Percentiles rank a stretch among this genome's conserved stretches.
Evolutionary conservation across 768 basidiomycete genomes (phyloP).

Genomic region (Leccinum rimulosum): DNA sequence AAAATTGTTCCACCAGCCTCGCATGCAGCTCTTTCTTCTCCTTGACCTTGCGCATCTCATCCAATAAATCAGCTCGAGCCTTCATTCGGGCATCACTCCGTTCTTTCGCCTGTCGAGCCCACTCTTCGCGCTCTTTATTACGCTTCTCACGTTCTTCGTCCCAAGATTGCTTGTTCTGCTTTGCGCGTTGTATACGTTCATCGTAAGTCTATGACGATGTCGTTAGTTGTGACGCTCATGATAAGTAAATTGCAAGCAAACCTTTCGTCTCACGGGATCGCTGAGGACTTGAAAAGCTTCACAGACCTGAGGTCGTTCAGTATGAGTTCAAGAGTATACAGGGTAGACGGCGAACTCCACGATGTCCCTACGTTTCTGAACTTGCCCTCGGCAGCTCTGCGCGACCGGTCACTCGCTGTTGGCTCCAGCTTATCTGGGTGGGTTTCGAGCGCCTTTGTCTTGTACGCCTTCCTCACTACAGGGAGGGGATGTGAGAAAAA

Average conservation of each 20-base stretch:
- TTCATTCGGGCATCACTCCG: slow-evolving; percentile 51
- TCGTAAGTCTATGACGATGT: slow-evolving; percentile 44
- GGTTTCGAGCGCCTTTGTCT: slow-evolving; percentile 63
- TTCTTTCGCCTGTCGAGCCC: slow-evolving; percentile 50
- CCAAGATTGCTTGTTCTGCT: slow-evolving; percentile 26
- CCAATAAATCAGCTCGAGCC: slow-evolving; percentile 36
- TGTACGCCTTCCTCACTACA: slow-evolving; percentile 63
- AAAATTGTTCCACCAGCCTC: slow-evolving; percentile 49
- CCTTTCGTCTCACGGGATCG: slow-evolving; percentile 55
- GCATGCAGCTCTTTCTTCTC: slow-evolving; percentile 40
- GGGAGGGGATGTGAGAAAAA: background rate
- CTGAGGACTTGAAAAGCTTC: slow-evolving; percentile 61
- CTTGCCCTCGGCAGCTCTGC: slow-evolving; percentile 50
- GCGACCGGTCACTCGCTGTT: slow-evolving; percentile 47
- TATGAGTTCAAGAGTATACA: slow-evolving; percentile 9
- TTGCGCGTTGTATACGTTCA: slow-evolving; percentile 34
- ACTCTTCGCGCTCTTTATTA: slow-evolving; percentile 50
- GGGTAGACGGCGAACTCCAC: slow-evolving; percentile 24
- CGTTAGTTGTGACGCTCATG: background rate
- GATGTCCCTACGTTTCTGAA: slow-evolving; percentile 54
- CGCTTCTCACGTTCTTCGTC: slow-evolving; percentile 40
- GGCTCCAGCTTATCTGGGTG: slow-evolving; percentile 72
- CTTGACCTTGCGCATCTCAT: slow-evolving; percentile 39
- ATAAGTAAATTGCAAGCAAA: slow-evolving; percentile 24
- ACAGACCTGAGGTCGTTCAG: slow-evolving; percentile 46